Percentiles rank a stretch among this genome's conserved stretches.
Conservation (phyloP, 1,284 basidiomycete genomes). For the Mycosarcoma mackinlayi region DNA sequence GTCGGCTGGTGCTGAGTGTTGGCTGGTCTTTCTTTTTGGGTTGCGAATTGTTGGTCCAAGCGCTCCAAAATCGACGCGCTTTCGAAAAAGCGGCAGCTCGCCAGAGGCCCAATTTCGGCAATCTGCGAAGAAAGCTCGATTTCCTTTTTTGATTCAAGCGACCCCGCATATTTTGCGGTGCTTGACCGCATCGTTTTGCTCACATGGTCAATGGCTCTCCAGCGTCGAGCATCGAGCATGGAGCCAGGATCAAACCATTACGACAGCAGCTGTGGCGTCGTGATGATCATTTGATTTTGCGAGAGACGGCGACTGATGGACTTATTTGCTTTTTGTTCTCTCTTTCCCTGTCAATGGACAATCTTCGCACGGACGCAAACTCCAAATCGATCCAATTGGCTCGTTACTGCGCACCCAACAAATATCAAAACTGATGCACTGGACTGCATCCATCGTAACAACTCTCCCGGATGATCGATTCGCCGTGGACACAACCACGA, state of each 20-base stretch:
- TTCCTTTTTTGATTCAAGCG: background rate
- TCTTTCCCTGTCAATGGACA: background rate
- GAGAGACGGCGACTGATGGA: background rate
- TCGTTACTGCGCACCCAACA: slow-evolving; percentile 16
- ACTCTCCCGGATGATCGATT: slow-evolving; percentile 3
- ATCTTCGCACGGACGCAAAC: slow-evolving; percentile 69
- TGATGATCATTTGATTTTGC: too few relatives aligned
- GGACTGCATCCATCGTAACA: background rate
- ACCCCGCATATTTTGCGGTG: slow-evolving; percentile 10
- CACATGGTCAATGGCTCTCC: background rate
- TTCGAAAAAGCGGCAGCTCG: background rate
- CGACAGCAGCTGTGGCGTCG: too few relatives aligned
- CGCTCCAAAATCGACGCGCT: slow-evolving; percentile 14
- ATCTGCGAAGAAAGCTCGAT: slow-evolving; percentile 11
- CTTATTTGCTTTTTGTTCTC: background rate
- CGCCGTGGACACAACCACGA: too few relatives aligned
- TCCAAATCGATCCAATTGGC: slow-evolving; percentile 45
- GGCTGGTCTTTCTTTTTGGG: slow-evolving; percentile 12
- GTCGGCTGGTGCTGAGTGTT: slow-evolving; percentile 1
- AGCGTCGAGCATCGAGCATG: background rate
- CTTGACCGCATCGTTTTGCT: slow-evolving; percentile 2
- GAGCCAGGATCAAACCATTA: too few relatives aligned
- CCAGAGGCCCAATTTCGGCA: too few relatives aligned
- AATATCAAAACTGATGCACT: background rate
- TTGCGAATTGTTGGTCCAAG: slow-evolving; percentile 31